A percentile compares a stretch with the other conserved stretches of the same genome.
Conservation (phyloP, 2,329 filamentous ascomycete genomes). For the Endocalyx cinctus region DNA sequence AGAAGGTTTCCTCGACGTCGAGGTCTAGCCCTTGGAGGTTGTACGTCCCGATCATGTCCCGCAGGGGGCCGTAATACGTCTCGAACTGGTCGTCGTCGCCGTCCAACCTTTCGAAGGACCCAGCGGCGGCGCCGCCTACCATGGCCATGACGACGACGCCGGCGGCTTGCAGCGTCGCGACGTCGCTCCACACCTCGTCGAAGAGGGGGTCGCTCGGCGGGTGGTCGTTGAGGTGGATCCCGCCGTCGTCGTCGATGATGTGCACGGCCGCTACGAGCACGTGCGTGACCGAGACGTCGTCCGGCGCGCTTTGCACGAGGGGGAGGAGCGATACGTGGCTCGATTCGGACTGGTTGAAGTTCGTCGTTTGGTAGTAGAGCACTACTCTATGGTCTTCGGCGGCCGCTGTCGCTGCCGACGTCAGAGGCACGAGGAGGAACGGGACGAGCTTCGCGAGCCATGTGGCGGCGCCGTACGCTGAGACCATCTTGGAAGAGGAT, state of each 20-base stretch:
- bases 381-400: constrained; percentile 37
- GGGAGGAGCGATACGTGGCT: constrained; percentile 49
- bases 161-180: constrained; percentile 62
- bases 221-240: constrained; percentile 78
- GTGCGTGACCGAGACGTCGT: constrained; percentile 60
- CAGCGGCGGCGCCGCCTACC: constrained; percentile 79
- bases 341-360: constrained; percentile 35
- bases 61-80: constrained; percentile 65
- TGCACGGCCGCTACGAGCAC: constrained; percentile 85
- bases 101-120: constrained; percentile 60
- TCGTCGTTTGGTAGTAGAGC: constrained; percentile 51
- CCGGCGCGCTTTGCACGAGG: no score
- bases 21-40: constrained; percentile 68
- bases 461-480: constrained; percentile 11
- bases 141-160: constrained; percentile 81
- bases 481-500: constrained; percentile 18
- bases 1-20: constrained; percentile 75
- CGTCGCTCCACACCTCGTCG: constrained; percentile 73
- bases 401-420: constrained; percentile 10
- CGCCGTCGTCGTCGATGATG: constrained; percentile 62
- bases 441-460: constrained; percentile 18
- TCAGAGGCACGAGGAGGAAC: constrained; percentile 17
- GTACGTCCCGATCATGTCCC: constrained; percentile 57
- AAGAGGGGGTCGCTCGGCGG: constrained; percentile 63
- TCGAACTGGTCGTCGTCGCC: constrained; percentile 60